phyloP scores from a whole-genome alignment of 257 asterid species.

The Nicotiana attenuata region DNA sequence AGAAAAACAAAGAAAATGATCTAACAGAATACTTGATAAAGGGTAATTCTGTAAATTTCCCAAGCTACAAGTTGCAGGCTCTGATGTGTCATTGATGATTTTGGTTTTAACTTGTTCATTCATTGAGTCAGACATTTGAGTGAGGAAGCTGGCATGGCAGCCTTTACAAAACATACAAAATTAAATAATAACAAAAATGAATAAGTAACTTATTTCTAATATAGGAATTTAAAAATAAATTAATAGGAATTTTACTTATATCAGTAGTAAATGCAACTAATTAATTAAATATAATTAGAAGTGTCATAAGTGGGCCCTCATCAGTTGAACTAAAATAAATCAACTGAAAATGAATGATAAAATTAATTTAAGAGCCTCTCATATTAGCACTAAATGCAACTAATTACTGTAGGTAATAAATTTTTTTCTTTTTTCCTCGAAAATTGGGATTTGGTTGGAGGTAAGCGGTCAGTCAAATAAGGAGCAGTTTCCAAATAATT shows the following conservation, averaged over 20 bases:
- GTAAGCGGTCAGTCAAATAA: constrained; percentile 15
- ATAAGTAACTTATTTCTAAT: not conserved
- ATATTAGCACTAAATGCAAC: not conserved
- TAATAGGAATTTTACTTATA: not conserved
- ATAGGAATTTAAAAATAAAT: not conserved
- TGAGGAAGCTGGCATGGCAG: constrained; percentile 7
- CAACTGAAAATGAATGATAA: not conserved
- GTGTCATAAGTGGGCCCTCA: constrained; percentile 26
- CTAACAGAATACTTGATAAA: not conserved
- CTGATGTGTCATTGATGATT: constrained; percentile 5
- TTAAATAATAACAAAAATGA: not conserved
- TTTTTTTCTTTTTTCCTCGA: not conserved
- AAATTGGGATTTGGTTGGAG: constrained; percentile 25
- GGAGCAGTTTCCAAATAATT: constrained; percentile 33
- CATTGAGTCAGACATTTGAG: constrained; percentile 1
- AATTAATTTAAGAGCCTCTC: not conserved
- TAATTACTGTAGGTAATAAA: not conserved
- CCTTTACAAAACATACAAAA: not conserved
- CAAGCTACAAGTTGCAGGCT: not conserved
- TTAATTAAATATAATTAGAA: constrained; percentile 10
- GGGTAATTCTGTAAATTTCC: not conserved
- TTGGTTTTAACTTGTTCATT: constrained; percentile 2
- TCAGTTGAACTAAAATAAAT: not conserved
- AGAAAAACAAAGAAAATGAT: not conserved
- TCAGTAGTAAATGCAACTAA: not conserved